A percentile compares a stretch with the other conserved stretches of the same genome.
Evolutionary conservation across 768 basidiomycete species (phyloP).

Genomic region (Termitomyces sp.): DNA sequence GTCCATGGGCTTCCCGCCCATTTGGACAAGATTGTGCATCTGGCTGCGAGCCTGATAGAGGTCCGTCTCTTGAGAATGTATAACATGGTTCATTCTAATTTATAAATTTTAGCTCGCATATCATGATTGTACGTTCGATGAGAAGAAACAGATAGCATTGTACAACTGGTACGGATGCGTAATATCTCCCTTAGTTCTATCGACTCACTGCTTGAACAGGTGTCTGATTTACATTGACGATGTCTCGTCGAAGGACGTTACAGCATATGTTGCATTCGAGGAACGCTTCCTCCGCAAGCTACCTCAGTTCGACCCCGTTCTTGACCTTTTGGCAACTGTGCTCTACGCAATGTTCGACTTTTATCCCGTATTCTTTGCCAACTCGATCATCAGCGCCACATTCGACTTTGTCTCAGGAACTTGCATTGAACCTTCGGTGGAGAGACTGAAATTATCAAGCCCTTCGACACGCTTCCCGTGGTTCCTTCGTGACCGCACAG

Average conservation of each 20-base stretch:
- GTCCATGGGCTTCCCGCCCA: neutral
- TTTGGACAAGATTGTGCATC: constrained; percentile 5
- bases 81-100: neutral
- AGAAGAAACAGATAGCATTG: constrained; percentile 12
- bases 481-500: constrained; percentile 17
- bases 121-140: constrained; percentile 12
- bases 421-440: constrained; percentile 12
- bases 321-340: constrained; percentile 10
- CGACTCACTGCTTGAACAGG: constrained; percentile 4
- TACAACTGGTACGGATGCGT: constrained; percentile 14
- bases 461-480: constrained; percentile 13
- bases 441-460: neutral
- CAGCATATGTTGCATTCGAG: constrained; percentile 10
- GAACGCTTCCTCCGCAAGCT: constrained; percentile 11
- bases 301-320: constrained; percentile 14
- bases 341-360: constrained; percentile 10
- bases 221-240: constrained; percentile 18
- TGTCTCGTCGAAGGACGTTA: constrained; percentile 3
- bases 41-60: constrained; percentile 11
- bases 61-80: neutral
- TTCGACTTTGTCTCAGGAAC: constrained; percentile 14
- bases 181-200: too few relatives aligned
- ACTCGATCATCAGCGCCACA: constrained; percentile 13
- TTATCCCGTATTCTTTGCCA: constrained; percentile 13
- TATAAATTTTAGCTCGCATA: constrained; percentile 12